Evolutionary conservation across 2,329 filamentous ascomycete genomes (phyloP).

Genomic region (Epichloe gansuensis): DNA sequence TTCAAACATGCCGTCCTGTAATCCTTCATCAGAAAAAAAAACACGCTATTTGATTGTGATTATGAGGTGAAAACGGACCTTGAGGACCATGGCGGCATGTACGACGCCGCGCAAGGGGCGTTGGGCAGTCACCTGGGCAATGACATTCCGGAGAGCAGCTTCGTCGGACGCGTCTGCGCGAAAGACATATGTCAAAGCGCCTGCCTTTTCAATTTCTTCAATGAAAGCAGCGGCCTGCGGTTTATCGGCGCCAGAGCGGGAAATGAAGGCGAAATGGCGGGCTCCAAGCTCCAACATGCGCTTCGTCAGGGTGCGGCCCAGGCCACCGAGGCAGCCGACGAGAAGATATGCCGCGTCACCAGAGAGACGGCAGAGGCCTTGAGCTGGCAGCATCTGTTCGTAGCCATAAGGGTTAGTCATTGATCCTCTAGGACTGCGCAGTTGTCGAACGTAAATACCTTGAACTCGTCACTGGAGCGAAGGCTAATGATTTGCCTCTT

Average conservation of each 20-base stretch:
- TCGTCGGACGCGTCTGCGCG: neutral
- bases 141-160: neutral
- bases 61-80: neutral
- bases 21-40: neutral
- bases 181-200: neutral
- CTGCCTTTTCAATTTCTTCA: neutral
- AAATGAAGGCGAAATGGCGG: neutral
- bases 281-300: conserved; percentile 4
- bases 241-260: neutral
- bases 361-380: neutral
- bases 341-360: conserved; percentile 11
- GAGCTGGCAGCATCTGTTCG: neutral
- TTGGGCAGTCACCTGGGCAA: neutral
- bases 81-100: neutral
- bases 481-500: too few species aligned
- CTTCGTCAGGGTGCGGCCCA: conserved; percentile 10
- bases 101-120: neutral
- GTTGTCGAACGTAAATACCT: too few species aligned
- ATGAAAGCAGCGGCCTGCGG: neutral
- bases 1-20: neutral
- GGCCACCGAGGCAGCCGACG: conserved; percentile 12
- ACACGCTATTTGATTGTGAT: too few species aligned
- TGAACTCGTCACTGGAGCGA: too few species aligned
- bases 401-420: neutral
- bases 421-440: neutral